Evolutionary conservation across 805 yeast species (phyloP).

Genomic region (Candida stauntonica): DNA sequence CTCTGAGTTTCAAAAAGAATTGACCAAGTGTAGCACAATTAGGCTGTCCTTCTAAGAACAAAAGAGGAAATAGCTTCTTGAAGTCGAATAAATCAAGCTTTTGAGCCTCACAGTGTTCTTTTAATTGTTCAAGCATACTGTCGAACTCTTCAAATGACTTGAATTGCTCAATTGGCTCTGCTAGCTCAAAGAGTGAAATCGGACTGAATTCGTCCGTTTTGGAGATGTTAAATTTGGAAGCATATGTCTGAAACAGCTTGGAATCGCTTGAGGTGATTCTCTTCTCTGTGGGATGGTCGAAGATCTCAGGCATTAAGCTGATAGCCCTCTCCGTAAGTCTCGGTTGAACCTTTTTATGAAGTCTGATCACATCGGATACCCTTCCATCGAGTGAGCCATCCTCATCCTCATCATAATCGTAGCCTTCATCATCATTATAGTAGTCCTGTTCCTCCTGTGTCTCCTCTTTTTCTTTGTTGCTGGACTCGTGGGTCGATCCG

Average conservation of each 20-base stretch:
- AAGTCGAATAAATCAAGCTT: conserved; percentile 16
- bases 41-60: conserved; percentile 2
- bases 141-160: conserved; percentile 32
- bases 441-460: too few species aligned
- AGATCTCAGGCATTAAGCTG: neutral
- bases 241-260: conserved; percentile 16
- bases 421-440: too few species aligned
- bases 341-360: neutral
- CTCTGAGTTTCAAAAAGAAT: conserved; percentile 4
- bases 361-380: too few species aligned
- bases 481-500: too few species aligned
- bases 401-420: too few species aligned
- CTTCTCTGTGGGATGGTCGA: neutral
- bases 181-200: conserved; percentile 19
- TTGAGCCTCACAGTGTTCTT: conserved; percentile 26
- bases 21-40: conserved; percentile 1
- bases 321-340: neutral
- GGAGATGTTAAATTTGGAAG: conserved; percentile 8
- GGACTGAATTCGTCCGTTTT: conserved; percentile 6
- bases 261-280: conserved; percentile 3
- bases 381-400: too few species aligned
- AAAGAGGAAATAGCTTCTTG: neutral
- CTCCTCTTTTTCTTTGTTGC: too few species aligned
- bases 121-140: conserved; percentile 35
- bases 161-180: conserved; percentile 26